These are phyloP conservation scores for Arabidopsis arenosa DNA, from an alignment of 345 rosid species.

Conservation along the genomic window DNA sequence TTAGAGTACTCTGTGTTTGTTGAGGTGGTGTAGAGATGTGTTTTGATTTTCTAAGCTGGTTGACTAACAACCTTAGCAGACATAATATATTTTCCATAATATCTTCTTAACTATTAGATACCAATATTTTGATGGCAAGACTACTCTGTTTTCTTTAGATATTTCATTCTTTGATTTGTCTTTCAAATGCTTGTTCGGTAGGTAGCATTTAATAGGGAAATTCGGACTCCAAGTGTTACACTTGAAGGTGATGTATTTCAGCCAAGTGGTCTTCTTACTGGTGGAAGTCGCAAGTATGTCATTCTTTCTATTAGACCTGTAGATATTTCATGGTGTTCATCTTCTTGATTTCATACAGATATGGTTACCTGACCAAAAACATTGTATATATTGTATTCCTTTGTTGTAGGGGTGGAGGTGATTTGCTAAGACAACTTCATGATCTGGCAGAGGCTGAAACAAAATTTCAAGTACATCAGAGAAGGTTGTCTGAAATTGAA, in stretches of 20 bases:
- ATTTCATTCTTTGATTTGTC: conserved; percentile 20
- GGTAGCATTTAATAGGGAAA: conserved; percentile 79
- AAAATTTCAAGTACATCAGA: conserved; percentile 66
- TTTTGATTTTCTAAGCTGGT: conserved; percentile 3
- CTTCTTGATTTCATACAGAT: conserved; percentile 8
- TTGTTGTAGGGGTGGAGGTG: conserved; percentile 77
- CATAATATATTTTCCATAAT: no score
- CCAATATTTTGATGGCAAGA: no score
- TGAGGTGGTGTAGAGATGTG: neutral
- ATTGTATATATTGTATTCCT: conserved; percentile 18
- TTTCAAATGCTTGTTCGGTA: conserved; percentile 42
- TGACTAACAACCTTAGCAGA: neutral
- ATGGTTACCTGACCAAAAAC: neutral
- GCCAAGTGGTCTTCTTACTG: conserved; percentile 93
- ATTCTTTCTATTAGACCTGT: conserved; percentile 17
- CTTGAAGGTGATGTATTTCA: conserved; percentile 91
- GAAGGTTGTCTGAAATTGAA: conserved; percentile 70
- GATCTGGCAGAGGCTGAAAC: conserved; percentile 76
- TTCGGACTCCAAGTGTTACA: conserved; percentile 79
- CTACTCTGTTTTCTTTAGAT: conserved; percentile 4
- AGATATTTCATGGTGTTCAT: conserved; percentile 7
- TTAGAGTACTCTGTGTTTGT: neutral
- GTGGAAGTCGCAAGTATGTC: conserved; percentile 89
- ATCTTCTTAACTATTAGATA: no score
- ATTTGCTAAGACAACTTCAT: conserved; percentile 80